Evolutionary conservation across 306 rosid genomes (phyloP).

Genomic region (Canavalia gladiata): DNA sequence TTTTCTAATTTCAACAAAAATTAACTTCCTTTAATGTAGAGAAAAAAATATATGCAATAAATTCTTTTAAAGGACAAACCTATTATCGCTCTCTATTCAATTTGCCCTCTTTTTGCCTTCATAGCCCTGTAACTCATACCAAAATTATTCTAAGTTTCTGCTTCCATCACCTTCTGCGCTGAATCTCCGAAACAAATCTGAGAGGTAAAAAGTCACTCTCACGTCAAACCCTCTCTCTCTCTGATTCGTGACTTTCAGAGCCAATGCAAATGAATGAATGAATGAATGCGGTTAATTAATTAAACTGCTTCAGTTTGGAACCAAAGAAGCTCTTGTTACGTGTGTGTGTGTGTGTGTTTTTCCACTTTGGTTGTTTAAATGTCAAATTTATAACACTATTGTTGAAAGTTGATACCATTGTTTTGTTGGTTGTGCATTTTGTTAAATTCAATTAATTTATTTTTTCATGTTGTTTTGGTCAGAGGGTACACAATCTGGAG

Average conservation of each 20-base stretch:
- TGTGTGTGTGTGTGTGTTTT: not conserved
- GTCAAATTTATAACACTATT: conserved; percentile 42
- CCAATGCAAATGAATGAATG: conserved; percentile 26
- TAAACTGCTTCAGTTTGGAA: conserved; percentile 17
- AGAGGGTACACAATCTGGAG: conserved; percentile 44
- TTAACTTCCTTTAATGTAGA: too few species aligned
- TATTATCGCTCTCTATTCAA: not conserved
- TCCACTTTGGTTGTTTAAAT: conserved; percentile 2
- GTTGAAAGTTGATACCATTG: conserved; percentile 20
- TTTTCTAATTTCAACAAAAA: too few species aligned
- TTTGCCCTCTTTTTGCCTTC: conserved; percentile 26
- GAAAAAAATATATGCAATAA: too few species aligned
- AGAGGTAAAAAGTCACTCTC: conserved; percentile 53
- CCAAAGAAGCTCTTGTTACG: not conserved
- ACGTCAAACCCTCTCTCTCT: conserved; percentile 24
- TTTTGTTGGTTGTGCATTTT: not conserved
- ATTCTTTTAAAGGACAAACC: too few species aligned
- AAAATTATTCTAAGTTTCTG: conserved; percentile 45
- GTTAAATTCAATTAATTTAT: not conserved
- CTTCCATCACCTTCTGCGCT: conserved; percentile 39
- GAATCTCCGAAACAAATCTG: conserved; percentile 21
- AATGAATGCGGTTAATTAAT: not conserved
- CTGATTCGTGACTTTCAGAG: conserved; percentile 17
- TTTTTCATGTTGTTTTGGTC: conserved; percentile 41
- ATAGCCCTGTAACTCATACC: conserved; percentile 8